phyloP scores from a whole-genome alignment of 345 rosid genomes.

The Populus deltoides region DNA sequence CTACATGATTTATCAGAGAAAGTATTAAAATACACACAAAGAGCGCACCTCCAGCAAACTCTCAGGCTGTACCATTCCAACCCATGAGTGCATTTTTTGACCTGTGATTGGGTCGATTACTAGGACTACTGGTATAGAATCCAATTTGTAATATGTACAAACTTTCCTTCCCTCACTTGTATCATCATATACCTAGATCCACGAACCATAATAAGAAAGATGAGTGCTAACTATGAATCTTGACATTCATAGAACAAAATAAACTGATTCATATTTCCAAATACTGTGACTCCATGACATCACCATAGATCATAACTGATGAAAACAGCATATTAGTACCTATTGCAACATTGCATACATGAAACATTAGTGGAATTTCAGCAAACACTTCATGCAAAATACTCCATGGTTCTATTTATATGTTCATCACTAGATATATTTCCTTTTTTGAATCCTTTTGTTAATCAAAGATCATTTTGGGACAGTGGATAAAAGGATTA shows the following conservation, averaged over 20 bases:
- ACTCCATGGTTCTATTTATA: not conserved
- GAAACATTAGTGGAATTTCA: not conserved
- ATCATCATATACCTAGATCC: constrained; percentile 74
- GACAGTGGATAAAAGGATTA: not conserved
- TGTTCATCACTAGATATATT: not conserved
- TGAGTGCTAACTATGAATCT: not conserved
- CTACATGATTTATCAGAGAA: not conserved
- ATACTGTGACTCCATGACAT: not conserved
- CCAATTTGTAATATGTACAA: constrained; percentile 81
- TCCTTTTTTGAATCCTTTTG: not conserved
- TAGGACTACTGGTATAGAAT: constrained; percentile 81
- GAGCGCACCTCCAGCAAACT: constrained; percentile 69
- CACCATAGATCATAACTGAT: not conserved
- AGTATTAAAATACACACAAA: not conserved
- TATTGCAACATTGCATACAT: not conserved
- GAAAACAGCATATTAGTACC: not conserved
- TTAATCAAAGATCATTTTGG: not conserved
- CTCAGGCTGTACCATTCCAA: constrained; percentile 92
- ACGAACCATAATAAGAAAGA: constrained; percentile 4
- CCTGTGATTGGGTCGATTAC: constrained; percentile 96
- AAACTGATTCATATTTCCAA: constrained; percentile 1
- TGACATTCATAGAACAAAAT: not conserved
- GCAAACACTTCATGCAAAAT: not conserved
- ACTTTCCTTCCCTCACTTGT: constrained; percentile 90
- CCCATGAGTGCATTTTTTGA: constrained; percentile 86